Percentiles rank a stretch among this genome's conserved stretches.
Conservation (phyloP, 306 rosid species). For the Cicer bijugum region DNA sequence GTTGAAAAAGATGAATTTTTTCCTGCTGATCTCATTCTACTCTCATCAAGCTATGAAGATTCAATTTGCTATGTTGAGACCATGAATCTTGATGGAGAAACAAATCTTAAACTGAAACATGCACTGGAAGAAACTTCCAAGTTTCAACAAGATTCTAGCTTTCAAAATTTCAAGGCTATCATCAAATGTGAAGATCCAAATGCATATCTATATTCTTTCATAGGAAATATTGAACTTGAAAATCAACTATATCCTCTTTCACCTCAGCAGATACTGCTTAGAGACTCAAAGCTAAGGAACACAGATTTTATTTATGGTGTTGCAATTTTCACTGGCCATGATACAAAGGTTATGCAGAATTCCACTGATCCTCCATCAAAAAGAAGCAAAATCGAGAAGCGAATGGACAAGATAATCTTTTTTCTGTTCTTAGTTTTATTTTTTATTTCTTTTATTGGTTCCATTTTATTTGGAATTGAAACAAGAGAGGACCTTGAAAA, state of each 20-base stretch:
- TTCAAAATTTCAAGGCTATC: conserved; percentile 64
- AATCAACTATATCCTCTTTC: conserved; percentile 71
- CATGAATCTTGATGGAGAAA: conserved; percentile 88
- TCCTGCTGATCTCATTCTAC: conserved; percentile 90
- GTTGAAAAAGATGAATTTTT: conserved; percentile 86
- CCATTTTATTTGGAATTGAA: conserved; percentile 67
- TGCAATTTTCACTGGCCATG: conserved; percentile 83
- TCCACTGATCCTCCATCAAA: conserved; percentile 88
- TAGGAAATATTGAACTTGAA: conserved; percentile 67
- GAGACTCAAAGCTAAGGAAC: conserved; percentile 90
- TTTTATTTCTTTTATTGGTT: conserved; percentile 62
- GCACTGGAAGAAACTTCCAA: conserved; percentile 70
- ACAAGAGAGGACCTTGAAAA: conserved; percentile 69
- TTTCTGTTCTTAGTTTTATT: conserved; percentile 68
- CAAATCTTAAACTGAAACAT: conserved; percentile 83
- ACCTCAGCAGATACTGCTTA: conserved; percentile 86
- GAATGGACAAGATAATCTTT: conserved; percentile 85
- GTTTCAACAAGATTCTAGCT: conserved; percentile 64
- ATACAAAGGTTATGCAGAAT: conserved; percentile 94
- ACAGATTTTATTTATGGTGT: conserved; percentile 80
- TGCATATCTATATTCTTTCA: conserved; percentile 81
- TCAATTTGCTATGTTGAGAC: conserved; percentile 93
- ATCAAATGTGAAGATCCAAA: conserved; percentile 95
- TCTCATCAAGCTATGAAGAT: conserved; percentile 86
- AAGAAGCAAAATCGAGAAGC: conserved; percentile 85